Percentiles rank a stretch among this genome's conserved stretches.
Conservation (phyloP, 1,139 yeast genomes). For the Taphrina wiesneri region DNA sequence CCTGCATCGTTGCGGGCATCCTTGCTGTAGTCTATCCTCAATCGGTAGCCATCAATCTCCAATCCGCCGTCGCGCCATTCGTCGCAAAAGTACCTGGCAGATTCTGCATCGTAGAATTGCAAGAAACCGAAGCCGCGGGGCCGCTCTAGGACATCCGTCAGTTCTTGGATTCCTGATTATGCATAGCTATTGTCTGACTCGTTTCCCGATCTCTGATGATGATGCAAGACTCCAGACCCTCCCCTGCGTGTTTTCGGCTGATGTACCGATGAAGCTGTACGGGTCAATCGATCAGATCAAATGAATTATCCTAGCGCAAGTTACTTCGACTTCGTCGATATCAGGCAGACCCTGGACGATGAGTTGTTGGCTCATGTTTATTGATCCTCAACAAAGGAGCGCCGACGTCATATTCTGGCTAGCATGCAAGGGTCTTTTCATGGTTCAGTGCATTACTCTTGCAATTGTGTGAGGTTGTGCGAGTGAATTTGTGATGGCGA, state of each 20-base stretch:
- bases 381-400: not conserved
- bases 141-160: conserved; percentile 7
- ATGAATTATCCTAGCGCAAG: not conserved
- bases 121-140: conserved; percentile 10
- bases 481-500: too few relatives aligned
- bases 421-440: too few relatives aligned
- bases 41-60: not conserved
- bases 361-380: conserved; percentile 7
- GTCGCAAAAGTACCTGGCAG: conserved; percentile 4
- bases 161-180: not conserved
- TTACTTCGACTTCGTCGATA: conserved; percentile 22
- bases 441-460: too few relatives aligned
- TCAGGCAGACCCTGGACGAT: conserved; percentile 18
- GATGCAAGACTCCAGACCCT: conserved; percentile 11
- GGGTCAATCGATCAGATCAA: not conserved
- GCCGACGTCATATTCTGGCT: too few relatives aligned
- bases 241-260: conserved; percentile 2
- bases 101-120: conserved; percentile 5
- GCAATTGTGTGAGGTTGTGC: too few relatives aligned
- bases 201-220: conserved; percentile 11
- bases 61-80: conserved; percentile 18
- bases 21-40: conserved; percentile 12
- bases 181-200: conserved; percentile 1
- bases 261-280: conserved; percentile 14
- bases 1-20: conserved; percentile 26